These are phyloP conservation scores for Hymenoscyphus fructigenus DNA, from an alignment of 2,329 filamentous ascomycete species.

Conservation along the genomic window DNA sequence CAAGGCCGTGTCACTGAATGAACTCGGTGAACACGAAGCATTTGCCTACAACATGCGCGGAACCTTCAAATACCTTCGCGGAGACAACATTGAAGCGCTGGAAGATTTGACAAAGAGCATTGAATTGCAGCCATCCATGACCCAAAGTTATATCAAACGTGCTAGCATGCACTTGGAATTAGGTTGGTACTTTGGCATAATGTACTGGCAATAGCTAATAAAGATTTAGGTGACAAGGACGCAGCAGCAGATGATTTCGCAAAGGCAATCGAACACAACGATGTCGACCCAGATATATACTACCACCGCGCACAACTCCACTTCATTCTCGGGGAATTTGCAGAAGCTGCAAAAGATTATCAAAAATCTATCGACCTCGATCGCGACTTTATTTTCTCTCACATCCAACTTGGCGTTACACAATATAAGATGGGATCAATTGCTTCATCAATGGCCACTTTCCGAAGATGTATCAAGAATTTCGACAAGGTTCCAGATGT, in stretches of 20 bases:
- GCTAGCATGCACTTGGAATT: conserved; percentile 97
- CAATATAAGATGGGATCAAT: conserved; percentile 99
- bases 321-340: conserved; percentile 94
- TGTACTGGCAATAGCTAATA: conserved; percentile 34
- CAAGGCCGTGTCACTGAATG: conserved; percentile 78
- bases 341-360: conserved; percentile 95
- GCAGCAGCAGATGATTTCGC: conserved; percentile 86
- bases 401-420: conserved; percentile 97
- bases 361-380: conserved; percentile 99
- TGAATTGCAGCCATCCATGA: conserved; percentile 81
- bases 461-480: conserved; percentile 96
- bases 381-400: conserved; percentile 95
- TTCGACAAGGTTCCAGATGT: conserved; percentile 96
- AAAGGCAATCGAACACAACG: conserved; percentile 79
- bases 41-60: conserved; percentile 95
- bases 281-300: conserved; percentile 92
- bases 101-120: conserved; percentile 89
- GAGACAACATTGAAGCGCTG: conserved; percentile 81
- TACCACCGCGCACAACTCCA: conserved; percentile 98
- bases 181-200: conserved; percentile 50
- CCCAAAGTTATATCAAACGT: conserved; percentile 97
- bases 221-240: conserved; percentile 68
- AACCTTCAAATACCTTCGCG: conserved; percentile 90
- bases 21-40: conserved; percentile 79
- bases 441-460: conserved; percentile 96